Evolutionary conservation across 2,329 filamentous ascomycete species (phyloP), one percentile per base, ranked within the genome.

Genomic region (Myriosclerotinia scirpicola): DNA sequence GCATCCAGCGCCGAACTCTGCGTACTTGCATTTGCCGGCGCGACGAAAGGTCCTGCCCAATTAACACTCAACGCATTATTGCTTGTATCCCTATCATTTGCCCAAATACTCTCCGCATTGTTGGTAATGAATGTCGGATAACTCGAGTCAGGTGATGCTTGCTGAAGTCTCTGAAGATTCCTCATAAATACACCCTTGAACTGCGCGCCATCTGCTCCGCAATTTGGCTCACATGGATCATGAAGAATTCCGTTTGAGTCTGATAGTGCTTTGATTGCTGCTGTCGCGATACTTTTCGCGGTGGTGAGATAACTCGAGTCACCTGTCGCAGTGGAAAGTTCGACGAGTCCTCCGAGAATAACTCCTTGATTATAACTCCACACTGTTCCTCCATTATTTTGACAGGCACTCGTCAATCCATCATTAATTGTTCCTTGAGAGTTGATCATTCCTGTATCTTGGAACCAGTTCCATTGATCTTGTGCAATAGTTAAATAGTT

Each of bases 151-250:
- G 84, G 83, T 1, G 81, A 81, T 2, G 77, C 83, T 1, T 59
- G 65, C 17, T 75, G 73, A 30, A 92, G 77, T 58, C 83, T 81
- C 54, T 81, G 80, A 20, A 92, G 77, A 73, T 91, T 90, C 34
- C 88, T 82, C 59, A 87, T 81, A 71, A 91, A 91, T 40, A 91
- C 80, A 3, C 90, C 90, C 77, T 92, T 92, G 81, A 92, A 92
- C 71, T 90, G 87, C 36, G 84, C 80, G 1, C 81, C 84, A 68
- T 87, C 84, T n/a, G 73, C 76, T 3, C 73, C 74, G 38, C 74
- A 76, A 6, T 82, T 81, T 0, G 73, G 73, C 71, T 87, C 85
- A 70, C 85, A 87, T 9, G 75, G 69, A 66, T 87, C 85, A 69
- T 81, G 81, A 3, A 89, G 77, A n/a, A 87, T 78, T 20, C 80